phyloP scores from a whole-genome alignment of 2,329 filamentous ascomycete species.

The Exophiala sideris region DNA sequence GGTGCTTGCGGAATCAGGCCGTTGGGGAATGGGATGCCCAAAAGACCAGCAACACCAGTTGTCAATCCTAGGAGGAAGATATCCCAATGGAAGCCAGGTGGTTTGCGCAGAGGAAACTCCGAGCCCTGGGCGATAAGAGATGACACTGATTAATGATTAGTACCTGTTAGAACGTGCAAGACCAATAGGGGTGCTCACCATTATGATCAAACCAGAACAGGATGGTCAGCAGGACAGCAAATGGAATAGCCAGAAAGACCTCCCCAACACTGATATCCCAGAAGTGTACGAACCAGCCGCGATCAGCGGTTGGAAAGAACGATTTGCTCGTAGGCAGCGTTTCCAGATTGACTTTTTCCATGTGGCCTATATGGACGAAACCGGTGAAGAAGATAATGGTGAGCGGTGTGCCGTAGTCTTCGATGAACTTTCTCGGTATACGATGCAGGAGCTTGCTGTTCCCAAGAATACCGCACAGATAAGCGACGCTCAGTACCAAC shows the following conservation, averaged over 20 bases:
- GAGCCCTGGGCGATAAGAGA: conserved; percentile 79
- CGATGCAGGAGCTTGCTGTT: conserved; percentile 69
- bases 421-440: conserved; percentile 74
- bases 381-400: conserved; percentile 85
- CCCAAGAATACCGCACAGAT: conserved; percentile 69
- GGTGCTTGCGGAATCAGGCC: conserved; percentile 80
- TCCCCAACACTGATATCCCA: conserved; percentile 72
- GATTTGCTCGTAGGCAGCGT: conserved; percentile 71
- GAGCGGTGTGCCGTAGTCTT: conserved; percentile 83
- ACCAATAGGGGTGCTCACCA: conserved; percentile 46
- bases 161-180: not conserved
- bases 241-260: conserved; percentile 81
- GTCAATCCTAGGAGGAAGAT: conserved; percentile 76
- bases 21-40: conserved; percentile 78
- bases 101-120: conserved; percentile 76
- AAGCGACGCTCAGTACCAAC: conserved; percentile 73
- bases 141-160: conserved; percentile 54
- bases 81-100: conserved; percentile 83
- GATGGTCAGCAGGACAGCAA: conserved; percentile 76
- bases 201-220: conserved; percentile 91
- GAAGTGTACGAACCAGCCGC: conserved; percentile 75
- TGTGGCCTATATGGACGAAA: conserved; percentile 81
- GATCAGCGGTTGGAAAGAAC: conserved; percentile 72
- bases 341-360: conserved; percentile 67
- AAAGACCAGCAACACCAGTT: conserved; percentile 69